These are phyloP conservation scores for Glebionis coronaria DNA, from an alignment of 129 eudicot genomes.

Conservation along the genomic window DNA sequence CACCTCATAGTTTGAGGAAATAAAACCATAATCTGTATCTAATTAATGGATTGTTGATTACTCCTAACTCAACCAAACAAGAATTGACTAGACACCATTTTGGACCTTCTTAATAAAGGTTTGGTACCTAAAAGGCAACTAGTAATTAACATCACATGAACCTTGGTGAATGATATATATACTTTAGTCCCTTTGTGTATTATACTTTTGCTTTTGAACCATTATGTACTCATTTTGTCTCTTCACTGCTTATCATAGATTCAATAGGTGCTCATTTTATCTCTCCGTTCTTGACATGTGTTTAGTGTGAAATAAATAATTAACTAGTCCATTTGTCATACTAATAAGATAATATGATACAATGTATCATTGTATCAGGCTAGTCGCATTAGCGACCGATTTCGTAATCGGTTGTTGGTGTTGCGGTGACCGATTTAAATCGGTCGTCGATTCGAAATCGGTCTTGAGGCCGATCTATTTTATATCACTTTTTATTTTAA, in stretches of 20 bases:
- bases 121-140: constrained; percentile 29
- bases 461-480: too few species aligned
- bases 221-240: constrained; percentile 6
- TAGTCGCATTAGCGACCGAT: too few species aligned
- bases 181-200: constrained; percentile 16
- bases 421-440: too few species aligned
- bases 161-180: not conserved
- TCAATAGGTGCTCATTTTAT: not conserved
- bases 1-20: too few species aligned
- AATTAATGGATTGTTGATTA: not conserved
- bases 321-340: not conserved
- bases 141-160: constrained; percentile 26
- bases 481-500: too few species aligned
- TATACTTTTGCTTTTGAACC: constrained; percentile 14
- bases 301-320: not conserved
- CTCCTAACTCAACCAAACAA: constrained; percentile 15
- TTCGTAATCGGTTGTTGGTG: too few species aligned
- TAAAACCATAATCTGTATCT: not conserved
- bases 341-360: not conserved
- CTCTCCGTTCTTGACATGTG: not conserved
- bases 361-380: not conserved
- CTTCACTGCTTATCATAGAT: not conserved
- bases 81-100: constrained; percentile 33
- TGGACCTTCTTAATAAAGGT: constrained; percentile 28
- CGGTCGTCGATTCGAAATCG: too few species aligned